Evolutionary conservation across 768 basidiomycete species (phyloP).

Genomic region (Suillus spraguei): DNA sequence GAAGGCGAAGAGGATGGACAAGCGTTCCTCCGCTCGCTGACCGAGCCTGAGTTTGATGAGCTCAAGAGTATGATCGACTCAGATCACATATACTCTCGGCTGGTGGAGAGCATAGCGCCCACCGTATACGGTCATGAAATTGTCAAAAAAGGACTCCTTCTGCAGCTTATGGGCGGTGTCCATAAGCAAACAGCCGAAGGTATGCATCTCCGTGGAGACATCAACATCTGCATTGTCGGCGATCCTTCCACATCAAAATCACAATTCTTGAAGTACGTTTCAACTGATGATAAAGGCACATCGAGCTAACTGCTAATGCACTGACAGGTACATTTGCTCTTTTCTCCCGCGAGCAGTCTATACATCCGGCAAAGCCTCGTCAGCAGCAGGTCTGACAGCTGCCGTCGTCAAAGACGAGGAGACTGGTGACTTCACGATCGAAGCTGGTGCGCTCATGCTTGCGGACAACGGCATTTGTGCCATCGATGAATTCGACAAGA

Average conservation of each 20-base stretch:
- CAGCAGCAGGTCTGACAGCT: slow-evolving; percentile 97
- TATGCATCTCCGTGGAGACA: slow-evolving; percentile 97
- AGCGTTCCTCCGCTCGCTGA: slow-evolving; percentile 86
- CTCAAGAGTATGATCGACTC: slow-evolving; percentile 92
- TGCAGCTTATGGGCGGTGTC: slow-evolving; percentile 98
- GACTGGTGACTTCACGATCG: slow-evolving; percentile 98
- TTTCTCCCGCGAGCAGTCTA: slow-evolving; percentile 98
- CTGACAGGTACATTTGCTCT: slow-evolving; percentile 87
- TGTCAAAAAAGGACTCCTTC: slow-evolving; percentile 94
- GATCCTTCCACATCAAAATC: slow-evolving; percentile 98
- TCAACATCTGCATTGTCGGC: slow-evolving; percentile 98
- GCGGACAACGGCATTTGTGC: slow-evolving; percentile 99
- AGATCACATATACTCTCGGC: slow-evolving; percentile 91
- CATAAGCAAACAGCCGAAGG: slow-evolving; percentile 97
- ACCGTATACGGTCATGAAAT: slow-evolving; percentile 99
- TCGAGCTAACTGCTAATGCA: background rate
- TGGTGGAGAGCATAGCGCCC: slow-evolving; percentile 95
- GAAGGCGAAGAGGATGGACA: slow-evolving; percentile 76
- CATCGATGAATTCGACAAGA: slow-evolving; percentile 99
- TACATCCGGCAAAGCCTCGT: slow-evolving; percentile 99
- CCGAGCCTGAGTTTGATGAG: slow-evolving; percentile 94
- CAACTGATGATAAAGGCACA: background rate
- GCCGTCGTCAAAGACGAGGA: slow-evolving; percentile 99
- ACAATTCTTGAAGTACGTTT: slow-evolving; percentile 91
- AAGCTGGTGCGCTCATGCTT: slow-evolving; percentile 98